phyloP scores from a whole-genome alignment of 2,329 filamentous ascomycete genomes.

The Daldinia sp. region DNA sequence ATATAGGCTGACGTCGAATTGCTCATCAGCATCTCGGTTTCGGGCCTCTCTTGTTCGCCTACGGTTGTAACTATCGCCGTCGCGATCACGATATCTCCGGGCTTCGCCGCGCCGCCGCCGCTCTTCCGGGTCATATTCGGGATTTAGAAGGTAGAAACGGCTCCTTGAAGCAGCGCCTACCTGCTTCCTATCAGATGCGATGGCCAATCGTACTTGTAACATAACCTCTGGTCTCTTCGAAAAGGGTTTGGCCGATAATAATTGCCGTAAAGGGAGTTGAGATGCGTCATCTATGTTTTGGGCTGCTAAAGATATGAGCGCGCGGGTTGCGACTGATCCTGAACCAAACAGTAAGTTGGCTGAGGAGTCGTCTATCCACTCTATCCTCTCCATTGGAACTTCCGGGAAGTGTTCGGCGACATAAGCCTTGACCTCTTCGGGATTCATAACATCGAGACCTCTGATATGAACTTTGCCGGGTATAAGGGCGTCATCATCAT shows the following conservation, averaged over 20 bases:
- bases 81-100: slow-evolving; percentile 69
- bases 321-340: slow-evolving; percentile 60
- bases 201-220: slow-evolving; percentile 77
- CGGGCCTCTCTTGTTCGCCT: slow-evolving; percentile 48
- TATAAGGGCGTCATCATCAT: slow-evolving; percentile 49
- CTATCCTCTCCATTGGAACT: slow-evolving; percentile 68
- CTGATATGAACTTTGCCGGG: slow-evolving; percentile 81
- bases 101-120: slow-evolving; percentile 66
- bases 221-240: slow-evolving; percentile 72
- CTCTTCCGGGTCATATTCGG: slow-evolving; percentile 85
- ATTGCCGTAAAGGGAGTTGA: slow-evolving; percentile 67
- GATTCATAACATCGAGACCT: slow-evolving; percentile 83
- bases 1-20: slow-evolving; percentile 81
- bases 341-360: slow-evolving; percentile 83
- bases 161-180: slow-evolving; percentile 81
- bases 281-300: slow-evolving; percentile 62
- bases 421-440: slow-evolving; percentile 80
- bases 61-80: slow-evolving; percentile 45
- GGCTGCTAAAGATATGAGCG: slow-evolving; percentile 61
- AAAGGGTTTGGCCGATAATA: slow-evolving; percentile 74
- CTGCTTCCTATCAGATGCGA: slow-evolving; percentile 80
- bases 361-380: slow-evolving; percentile 95
- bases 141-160: slow-evolving; percentile 91
- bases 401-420: slow-evolving; percentile 71
- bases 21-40: slow-evolving; percentile 60